These are phyloP conservation scores for Fusarium cyanostomum DNA, from an alignment of 2,329 filamentous ascomycete genomes.

Conservation along the genomic window DNA sequence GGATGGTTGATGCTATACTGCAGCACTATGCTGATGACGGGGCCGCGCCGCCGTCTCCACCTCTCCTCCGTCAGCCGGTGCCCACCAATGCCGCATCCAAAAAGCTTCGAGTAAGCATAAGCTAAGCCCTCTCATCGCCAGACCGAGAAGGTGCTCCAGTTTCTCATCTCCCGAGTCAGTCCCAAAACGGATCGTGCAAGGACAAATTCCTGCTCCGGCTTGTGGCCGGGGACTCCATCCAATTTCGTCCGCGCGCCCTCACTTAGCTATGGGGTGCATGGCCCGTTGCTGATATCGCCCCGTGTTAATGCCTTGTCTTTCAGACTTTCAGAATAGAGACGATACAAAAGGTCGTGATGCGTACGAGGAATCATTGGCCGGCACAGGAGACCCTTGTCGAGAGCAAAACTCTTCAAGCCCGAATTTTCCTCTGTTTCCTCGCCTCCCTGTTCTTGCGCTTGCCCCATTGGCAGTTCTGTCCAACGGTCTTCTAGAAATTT, in stretches of 20 bases:
- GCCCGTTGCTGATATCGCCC: constrained; percentile 23
- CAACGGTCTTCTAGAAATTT: constrained; percentile 49
- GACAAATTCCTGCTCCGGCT: constrained; percentile 26
- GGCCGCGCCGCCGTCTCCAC: constrained; percentile 38
- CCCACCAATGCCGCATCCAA: constrained; percentile 37
- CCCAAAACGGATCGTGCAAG: constrained; percentile 30
- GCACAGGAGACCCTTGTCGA: constrained; percentile 33
- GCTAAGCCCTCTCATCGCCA: constrained; percentile 38
- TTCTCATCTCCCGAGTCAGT: constrained; percentile 39
- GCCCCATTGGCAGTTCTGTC: constrained; percentile 37
- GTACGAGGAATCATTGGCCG: constrained; percentile 16
- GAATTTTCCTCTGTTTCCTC: constrained; percentile 41
- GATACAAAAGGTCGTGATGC: constrained; percentile 11
- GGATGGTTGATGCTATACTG: constrained; percentile 32
- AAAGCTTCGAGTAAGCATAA: constrained; percentile 43
- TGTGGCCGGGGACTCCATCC: constrained; percentile 29
- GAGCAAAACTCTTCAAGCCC: constrained; percentile 41
- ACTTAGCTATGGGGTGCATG: constrained; percentile 17
- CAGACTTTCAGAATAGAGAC: background rate
- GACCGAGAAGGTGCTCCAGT: constrained; percentile 31
- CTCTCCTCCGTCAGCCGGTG: constrained; percentile 34
- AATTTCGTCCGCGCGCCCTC: constrained; percentile 14
- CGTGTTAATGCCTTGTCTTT: constrained; percentile 32
- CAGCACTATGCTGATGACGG: constrained; percentile 35
- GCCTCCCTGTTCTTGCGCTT: constrained; percentile 34